Conservation (phyloP, 2,329 filamentous ascomycete genomes). For the Colletotrichum magnum region DNA sequence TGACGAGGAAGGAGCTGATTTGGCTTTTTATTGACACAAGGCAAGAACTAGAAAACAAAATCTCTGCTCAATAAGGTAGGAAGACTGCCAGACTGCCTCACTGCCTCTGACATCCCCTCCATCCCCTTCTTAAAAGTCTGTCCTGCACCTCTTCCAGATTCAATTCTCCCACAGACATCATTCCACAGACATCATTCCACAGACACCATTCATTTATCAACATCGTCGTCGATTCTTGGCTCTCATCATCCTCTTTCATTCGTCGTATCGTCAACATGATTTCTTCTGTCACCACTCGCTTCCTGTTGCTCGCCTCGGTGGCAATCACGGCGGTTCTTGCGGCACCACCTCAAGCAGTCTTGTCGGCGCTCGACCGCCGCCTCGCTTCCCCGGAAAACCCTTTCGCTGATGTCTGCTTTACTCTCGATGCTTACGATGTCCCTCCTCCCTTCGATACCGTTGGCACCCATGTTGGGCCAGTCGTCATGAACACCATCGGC, state of each 20-base stretch:
- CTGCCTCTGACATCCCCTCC: too few species aligned
- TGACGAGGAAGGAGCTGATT: too few species aligned
- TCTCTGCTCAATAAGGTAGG: too few species aligned
- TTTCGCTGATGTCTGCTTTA: background rate
- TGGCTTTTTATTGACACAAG: too few species aligned
- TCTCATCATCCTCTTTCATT: background rate
- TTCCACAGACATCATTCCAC: background rate
- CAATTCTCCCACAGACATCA: background rate
- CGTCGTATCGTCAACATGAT: background rate
- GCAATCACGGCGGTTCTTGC: background rate
- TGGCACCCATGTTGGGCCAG: background rate
- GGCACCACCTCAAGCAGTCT: background rate
- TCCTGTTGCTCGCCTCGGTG: background rate
- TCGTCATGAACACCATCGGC: constrained; percentile 18
- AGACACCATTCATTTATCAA: background rate
- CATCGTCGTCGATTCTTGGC: background rate
- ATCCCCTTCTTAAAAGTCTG: too few species aligned
- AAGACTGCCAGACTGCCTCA: too few species aligned
- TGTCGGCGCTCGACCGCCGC: too few species aligned
- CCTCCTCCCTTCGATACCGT: background rate
- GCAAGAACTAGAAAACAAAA: too few species aligned
- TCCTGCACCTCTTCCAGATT: background rate
- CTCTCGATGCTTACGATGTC: background rate
- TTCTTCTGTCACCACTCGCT: background rate
- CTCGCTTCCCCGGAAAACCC: background rate